Base-by-base conservation (phyloP, 1,284 basidiomycete genomes). In the Takashimella koratensis region DNA sequence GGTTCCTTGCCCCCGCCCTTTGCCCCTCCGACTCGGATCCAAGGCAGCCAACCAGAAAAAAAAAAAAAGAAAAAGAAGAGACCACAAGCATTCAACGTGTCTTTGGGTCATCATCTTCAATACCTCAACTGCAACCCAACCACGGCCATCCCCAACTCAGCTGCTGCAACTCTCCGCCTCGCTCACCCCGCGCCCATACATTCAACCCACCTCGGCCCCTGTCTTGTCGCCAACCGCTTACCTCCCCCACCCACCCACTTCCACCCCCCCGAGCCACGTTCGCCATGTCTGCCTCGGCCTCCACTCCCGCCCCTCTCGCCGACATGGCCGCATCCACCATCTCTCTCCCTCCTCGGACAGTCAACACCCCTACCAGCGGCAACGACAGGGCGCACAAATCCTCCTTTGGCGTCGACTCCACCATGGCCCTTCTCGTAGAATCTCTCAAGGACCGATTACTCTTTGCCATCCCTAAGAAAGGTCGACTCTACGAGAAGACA, bases 391-490 rank as follows among this genome's bases (percentile, higher is more conserved):
- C 21, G 48, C 42, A 57, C 58, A 47, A 63, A 71, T 49, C 39
- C 22, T 49, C 45, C 19, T 77, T 77, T 50, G 76, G 74, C 6
- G 66, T 66, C 44, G 73, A 75, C 51, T 67, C 64, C 13, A 66
- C 70, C 26, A 78, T 79, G 76, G 75, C 77, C 46, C 63, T 81
- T n/a, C 66, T 81, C 22, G 74, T 77, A 42, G 82, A 82, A 51
- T 79, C 79, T 42, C 77, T 86, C 50, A 77, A 83, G 54, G 86
- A 84, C 45, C 84, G 94, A 46, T 71, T 97, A 54, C 79, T 98
- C 27, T 95, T 98, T 68, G 95, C 95, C 5, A 90, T 98, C 65
- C 95, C 95, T 1, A 98, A 98, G 80, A 98, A 98, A 84, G 95
- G 94, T 55, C 82, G 95, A 62, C 80, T 99, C 57, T 84, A 97